phyloP scores from a whole-genome alignment of 306 rosid species.

The Gynostemma pentaphyllum region DNA sequence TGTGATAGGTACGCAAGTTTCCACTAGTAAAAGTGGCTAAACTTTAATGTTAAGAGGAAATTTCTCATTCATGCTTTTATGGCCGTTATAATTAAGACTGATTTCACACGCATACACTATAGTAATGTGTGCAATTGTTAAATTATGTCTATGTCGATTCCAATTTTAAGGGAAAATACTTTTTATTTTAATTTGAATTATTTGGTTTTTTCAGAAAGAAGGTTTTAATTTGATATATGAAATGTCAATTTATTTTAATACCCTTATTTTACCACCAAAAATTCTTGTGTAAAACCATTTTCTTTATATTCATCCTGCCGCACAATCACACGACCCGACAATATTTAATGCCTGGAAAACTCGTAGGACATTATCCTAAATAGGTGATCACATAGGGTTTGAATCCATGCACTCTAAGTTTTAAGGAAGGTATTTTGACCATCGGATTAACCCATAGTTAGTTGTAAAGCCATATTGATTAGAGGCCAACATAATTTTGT shows the following conservation, averaged over 20 bases:
- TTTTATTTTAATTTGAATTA: not conserved
- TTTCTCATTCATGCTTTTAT: slow-evolving; percentile 10
- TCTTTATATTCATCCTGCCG: too few species aligned
- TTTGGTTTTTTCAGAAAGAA: not conserved
- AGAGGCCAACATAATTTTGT: too few species aligned
- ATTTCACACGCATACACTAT: slow-evolving; percentile 11
- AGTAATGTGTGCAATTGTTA: not conserved
- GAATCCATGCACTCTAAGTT: too few species aligned
- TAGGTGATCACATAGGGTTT: too few species aligned
- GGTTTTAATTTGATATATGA: not conserved
- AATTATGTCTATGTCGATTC: not conserved
- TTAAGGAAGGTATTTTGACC: too few species aligned
- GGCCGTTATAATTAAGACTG: not conserved
- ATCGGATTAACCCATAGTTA: too few species aligned
- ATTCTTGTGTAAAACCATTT: too few species aligned
- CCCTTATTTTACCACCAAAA: too few species aligned
- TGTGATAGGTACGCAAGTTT: not conserved
- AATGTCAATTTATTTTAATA: not conserved
- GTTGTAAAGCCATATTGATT: too few species aligned
- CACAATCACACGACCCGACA: too few species aligned
- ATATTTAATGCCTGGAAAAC: too few species aligned
- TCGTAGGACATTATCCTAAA: too few species aligned
- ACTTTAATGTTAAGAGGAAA: not conserved
- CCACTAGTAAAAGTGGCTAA: not conserved
- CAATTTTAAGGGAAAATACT: not conserved